Evolutionary conservation across 1,284 basidiomycete species (phyloP), one percentile per base, ranked within the genome.

Genomic region (Amylostereum chailletii): DNA sequence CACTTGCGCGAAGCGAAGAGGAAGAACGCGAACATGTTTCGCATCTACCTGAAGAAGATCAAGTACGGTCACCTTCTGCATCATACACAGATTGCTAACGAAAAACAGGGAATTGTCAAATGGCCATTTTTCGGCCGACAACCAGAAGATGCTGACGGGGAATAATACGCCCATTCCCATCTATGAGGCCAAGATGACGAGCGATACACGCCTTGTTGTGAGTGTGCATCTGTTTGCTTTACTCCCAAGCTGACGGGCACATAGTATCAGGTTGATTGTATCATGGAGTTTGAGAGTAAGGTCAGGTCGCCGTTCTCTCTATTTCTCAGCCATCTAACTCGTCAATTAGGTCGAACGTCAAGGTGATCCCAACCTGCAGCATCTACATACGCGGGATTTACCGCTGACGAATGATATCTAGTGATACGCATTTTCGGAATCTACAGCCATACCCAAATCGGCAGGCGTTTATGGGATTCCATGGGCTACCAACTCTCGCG

Each of bases 121-220:
- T 5, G 83, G 83, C 0, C 74, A 80, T 53, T 85, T 86, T 58
- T 83, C 82, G 0, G 70, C 71, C 5, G 79, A 83, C 53, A 86
- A 86, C 52, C 80, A 85, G 55, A 85, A 83, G 61, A 63, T 71
- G n/a, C 63, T 86, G 10, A 79, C 70, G 32, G 73, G 71, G 0
- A 52, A 65, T 2, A 48, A 34, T 27, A 44, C 40, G 6, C 38
- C 47, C 6, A 36, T 82, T 5, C 81, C 83, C 0, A 74, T 86
- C 5, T 86, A 73, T 48, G 82, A 84, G 58, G 83, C 83, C 0
- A 84, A 83, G 59, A 78, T 85, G 75, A 81, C 78, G 1, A 55
- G 72, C 0, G 80, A 84, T 57, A 63, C 71, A 27, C 70, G 83
- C 4, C 64, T 86, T 3, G 71, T 86, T n/a, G 82, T 85, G 58